Base-by-base conservation (phyloP, 1,284 basidiomycete genomes). In the Ceratobasidium sp. region DNA sequence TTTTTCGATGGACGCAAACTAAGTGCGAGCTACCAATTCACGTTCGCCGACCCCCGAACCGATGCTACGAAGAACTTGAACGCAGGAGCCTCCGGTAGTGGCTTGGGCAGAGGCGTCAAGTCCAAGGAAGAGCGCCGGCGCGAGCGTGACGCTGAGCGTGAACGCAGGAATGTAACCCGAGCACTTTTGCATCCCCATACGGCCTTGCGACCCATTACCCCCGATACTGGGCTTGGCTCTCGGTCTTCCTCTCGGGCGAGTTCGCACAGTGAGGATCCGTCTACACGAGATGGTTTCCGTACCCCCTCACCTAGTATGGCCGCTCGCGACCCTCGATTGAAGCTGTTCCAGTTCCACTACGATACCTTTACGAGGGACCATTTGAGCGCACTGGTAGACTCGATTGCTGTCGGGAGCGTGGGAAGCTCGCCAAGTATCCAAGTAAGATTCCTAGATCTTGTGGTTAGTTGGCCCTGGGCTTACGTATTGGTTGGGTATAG, bases 291-390 rank as follows among this genome's bases (percentile, higher is more conserved):
- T 20, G 69, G 60, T 43, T 31, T 35, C 12, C 47, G 32, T 35
- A 57, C 60, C 32, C 70, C 35, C 5, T 64, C 34, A 15, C 69
- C 49, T 38, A 64, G 45, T 47, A 58, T 7, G 35, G 47, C 70
- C 7, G 72, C 86, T 15, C 73, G 80, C 15, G 90, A 92, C 75
- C 86, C 91, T 3, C 88, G 87, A 15, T 84, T 95, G 7, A 89
- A 89, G 4, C 83, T 96, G 35, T 97, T 97, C 80, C 90, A 94
- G 75, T 92, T 94, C 72, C 87, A 92, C 71, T 96, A 96, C 77
- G 95, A 98, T 78, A 96, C 95, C 0, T 94, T 91, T 76, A 97
- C 94, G 1, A 87, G 93, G 40, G 91, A 96, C 49, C 93, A 96
- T 77, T 86, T 98, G 55, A 93, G 92, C 1, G 93, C 91, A 0